These are phyloP conservation scores for Thraustochytrium striatum DNA, from an alignment of 352 stramenopile genomes.

Conservation along the genomic window DNA sequence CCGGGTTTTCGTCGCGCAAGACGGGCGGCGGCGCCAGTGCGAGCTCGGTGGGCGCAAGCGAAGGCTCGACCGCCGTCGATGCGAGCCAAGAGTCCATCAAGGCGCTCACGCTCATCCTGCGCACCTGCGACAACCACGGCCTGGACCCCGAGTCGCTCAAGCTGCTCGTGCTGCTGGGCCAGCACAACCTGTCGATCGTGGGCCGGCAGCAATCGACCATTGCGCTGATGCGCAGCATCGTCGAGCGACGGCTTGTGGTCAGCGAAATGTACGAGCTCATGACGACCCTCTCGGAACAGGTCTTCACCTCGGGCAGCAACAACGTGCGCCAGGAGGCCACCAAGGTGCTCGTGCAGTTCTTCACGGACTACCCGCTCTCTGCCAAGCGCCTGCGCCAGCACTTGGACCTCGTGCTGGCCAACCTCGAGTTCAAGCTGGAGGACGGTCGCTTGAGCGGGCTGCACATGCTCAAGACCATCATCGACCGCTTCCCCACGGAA, in stretches of 20 bases:
- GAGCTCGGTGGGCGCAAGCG: not conserved
- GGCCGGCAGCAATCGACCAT: not conserved
- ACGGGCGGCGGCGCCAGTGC: constrained; percentile 10
- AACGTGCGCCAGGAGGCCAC: not conserved
- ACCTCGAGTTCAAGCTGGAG: constrained; percentile 90
- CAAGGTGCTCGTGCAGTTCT: constrained; percentile 71
- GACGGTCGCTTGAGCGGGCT: constrained; percentile 84
- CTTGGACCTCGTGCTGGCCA: constrained; percentile 88
- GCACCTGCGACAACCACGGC: not conserved
- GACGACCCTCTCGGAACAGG: constrained; percentile 9
- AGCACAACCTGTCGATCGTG: constrained; percentile 25
- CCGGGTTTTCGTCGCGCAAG: not conserved
- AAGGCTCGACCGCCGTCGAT: not conserved
- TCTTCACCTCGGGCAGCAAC: not conserved
- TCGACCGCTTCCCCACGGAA: constrained; percentile 83
- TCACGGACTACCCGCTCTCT: constrained; percentile 91
- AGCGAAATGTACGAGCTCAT: constrained; percentile 38
- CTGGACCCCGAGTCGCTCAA: constrained; percentile 10
- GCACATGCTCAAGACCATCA: constrained; percentile 72
- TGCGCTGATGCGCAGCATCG: not conserved
- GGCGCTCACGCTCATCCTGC: not conserved
- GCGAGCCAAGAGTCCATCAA: not conserved
- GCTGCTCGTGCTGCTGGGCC: constrained; percentile 19
- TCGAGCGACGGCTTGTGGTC: constrained; percentile 7
- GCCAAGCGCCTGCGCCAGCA: constrained; percentile 85